These are phyloP conservation scores for Cytospora piceicola DNA, from an alignment of 2,329 filamentous ascomycete species.

Conservation along the genomic window DNA sequence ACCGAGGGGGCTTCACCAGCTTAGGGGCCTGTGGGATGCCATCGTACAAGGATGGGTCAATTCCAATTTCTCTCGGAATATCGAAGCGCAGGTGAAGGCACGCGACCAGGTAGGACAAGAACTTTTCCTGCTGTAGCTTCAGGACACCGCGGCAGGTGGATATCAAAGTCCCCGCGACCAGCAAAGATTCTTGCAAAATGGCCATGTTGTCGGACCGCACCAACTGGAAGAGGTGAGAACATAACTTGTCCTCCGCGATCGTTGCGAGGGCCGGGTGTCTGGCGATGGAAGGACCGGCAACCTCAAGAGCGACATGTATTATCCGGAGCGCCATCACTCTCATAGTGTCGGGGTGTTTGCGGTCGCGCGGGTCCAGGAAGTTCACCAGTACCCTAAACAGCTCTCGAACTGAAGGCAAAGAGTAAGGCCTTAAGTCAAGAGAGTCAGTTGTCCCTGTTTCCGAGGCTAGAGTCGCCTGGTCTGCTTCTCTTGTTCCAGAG, in stretches of 20 bases:
- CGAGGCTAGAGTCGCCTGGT: constrained; percentile 26
- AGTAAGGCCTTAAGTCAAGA: constrained; percentile 80
- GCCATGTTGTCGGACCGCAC: constrained; percentile 96
- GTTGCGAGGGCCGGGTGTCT: constrained; percentile 86
- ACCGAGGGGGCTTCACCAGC: constrained; percentile 75
- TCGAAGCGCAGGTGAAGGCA: constrained; percentile 94
- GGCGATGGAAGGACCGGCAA: constrained; percentile 92
- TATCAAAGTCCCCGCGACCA: constrained; percentile 87
- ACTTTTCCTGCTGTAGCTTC: constrained; percentile 95
- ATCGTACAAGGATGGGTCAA: constrained; percentile 88
- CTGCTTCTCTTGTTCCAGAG: constrained; percentile 32
- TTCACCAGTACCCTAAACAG: constrained; percentile 93
- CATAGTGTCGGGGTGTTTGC: constrained; percentile 91
- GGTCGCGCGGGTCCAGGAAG: constrained; percentile 89
- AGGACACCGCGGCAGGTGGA: constrained; percentile 88
- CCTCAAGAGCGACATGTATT: constrained; percentile 94
- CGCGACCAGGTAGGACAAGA: constrained; percentile 89
- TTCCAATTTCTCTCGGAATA: constrained; percentile 86
- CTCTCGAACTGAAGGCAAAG: constrained; percentile 90
- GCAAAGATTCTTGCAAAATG: constrained; percentile 88
- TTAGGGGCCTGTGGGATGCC: constrained; percentile 92
- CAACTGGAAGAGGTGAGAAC: constrained; percentile 92
- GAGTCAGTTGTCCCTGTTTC: constrained; percentile 42
- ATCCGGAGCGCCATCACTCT: constrained; percentile 96
- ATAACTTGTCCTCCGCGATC: constrained; percentile 90